phyloP scores from a whole-genome alignment of 1,284 basidiomycete genomes.

The Ceraceosorus guamensis region DNA sequence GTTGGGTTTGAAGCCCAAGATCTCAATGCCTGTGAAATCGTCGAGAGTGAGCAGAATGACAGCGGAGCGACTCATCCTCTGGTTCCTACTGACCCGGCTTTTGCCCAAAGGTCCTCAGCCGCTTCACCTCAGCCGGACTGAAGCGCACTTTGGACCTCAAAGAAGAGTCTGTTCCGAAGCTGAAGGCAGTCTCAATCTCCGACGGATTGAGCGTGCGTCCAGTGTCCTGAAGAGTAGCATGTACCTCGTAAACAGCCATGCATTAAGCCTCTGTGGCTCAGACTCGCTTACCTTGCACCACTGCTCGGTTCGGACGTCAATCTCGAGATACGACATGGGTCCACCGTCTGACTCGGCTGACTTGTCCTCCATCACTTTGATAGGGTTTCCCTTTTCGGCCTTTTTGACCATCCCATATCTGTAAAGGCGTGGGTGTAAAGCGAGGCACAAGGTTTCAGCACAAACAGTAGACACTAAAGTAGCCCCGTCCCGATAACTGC shows the following conservation, averaged over 20 bases:
- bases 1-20: conserved; percentile 75
- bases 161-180: conserved; percentile 30
- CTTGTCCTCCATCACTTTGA: conserved; percentile 35
- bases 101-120: conserved; percentile 57
- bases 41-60: conserved; percentile 4
- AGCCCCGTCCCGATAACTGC: not conserved
- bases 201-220: conserved; percentile 46
- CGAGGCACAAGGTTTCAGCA: not conserved
- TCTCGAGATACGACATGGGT: conserved; percentile 62
- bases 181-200: conserved; percentile 49
- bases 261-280: conserved; percentile 48
- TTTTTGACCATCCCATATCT: conserved; percentile 38
- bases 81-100: conserved; percentile 8
- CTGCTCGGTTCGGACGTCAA: conserved; percentile 69
- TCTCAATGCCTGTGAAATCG: conserved; percentile 60
- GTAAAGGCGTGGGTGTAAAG: not conserved
- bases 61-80: not conserved
- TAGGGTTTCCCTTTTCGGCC: conserved; percentile 29
- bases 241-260: not conserved
- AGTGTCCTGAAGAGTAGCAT: conserved; percentile 37
- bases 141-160: conserved; percentile 64
- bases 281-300: conserved; percentile 73
- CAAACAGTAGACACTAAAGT: too few species aligned
- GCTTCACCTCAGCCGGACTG: conserved; percentile 70
- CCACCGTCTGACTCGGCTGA: conserved; percentile 16